phyloP scores from a whole-genome alignment of 257 asterid species.

The Penstemon eatonii region DNA sequence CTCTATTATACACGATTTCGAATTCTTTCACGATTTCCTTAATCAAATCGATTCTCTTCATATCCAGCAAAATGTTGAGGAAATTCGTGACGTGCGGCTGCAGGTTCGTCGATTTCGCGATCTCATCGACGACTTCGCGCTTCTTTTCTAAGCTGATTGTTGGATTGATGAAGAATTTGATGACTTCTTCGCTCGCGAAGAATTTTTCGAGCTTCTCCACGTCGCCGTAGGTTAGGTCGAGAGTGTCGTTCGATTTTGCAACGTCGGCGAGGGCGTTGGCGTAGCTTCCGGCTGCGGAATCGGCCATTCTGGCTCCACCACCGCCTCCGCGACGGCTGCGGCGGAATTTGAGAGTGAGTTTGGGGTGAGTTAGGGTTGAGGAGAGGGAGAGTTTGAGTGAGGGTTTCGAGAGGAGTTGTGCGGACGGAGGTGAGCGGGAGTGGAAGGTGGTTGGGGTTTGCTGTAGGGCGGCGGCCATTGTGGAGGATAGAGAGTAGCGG shows the following conservation, averaged over 20 bases:
- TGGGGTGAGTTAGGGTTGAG: constrained; percentile 46
- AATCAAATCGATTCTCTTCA: constrained; percentile 58
- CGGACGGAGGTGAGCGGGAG: constrained; percentile 41
- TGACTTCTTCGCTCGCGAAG: constrained; percentile 51
- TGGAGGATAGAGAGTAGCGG: constrained; percentile 15
- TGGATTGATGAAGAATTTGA: constrained; percentile 58
- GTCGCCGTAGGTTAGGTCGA: constrained; percentile 50
- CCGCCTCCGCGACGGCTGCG: constrained; percentile 30
- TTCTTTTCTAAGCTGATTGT: constrained; percentile 42
- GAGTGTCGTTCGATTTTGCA: constrained; percentile 54
- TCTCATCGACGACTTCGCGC: constrained; percentile 51
- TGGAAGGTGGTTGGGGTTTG: constrained; percentile 57
- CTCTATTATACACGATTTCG: constrained; percentile 50
- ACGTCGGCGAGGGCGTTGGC: constrained; percentile 80
- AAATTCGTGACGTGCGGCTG: constrained; percentile 79
- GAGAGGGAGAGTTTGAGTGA: constrained; percentile 49
- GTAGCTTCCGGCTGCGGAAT: constrained; percentile 67
- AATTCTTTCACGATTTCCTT: constrained; percentile 66
- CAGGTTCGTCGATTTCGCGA: constrained; percentile 39
- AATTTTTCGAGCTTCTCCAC: constrained; percentile 54
- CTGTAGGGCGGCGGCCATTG: constrained; percentile 61
- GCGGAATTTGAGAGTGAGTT: constrained; percentile 46
- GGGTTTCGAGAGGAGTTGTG: constrained; percentile 32
- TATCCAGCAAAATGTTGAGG: constrained; percentile 67
- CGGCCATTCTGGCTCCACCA: constrained; percentile 62